phyloP scores from a whole-genome alignment of 306 rosid species.

The Hylodesmum podocarpum region DNA sequence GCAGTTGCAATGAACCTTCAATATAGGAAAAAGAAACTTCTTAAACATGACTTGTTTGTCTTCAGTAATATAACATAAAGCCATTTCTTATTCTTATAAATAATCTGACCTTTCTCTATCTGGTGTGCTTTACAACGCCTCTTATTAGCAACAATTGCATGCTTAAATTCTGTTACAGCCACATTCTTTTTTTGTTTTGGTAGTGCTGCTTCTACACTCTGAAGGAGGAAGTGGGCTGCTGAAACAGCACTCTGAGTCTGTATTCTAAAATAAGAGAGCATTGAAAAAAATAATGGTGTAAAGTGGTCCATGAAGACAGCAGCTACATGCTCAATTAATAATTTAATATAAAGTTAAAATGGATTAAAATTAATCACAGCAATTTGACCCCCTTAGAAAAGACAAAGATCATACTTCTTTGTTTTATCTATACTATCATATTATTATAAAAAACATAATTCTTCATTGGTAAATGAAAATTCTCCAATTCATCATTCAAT shows the following conservation, averaged over 20 bases:
- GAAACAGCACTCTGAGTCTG: constrained; percentile 65
- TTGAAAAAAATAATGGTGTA: constrained; percentile 9
- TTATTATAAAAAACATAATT: not conserved
- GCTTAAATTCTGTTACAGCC: constrained; percentile 70
- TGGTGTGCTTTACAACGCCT: constrained; percentile 60
- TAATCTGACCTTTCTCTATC: constrained; percentile 53
- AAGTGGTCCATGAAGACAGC: not conserved
- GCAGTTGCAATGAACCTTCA: constrained; percentile 61
- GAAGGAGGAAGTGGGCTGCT: constrained; percentile 64
- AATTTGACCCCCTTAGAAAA: not conserved
- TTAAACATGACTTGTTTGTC: constrained; percentile 13
- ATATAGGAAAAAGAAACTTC: not conserved
- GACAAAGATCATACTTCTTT: not conserved
- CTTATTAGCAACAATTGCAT: constrained; percentile 76
- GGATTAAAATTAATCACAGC: not conserved
- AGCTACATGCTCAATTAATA: not conserved
- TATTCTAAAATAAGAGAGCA: constrained; percentile 49
- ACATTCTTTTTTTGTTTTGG: constrained; percentile 79
- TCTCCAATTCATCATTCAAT: not conserved
- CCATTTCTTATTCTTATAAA: constrained; percentile 9
- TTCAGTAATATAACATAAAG: not conserved
- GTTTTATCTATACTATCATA: not conserved
- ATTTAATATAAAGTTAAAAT: not conserved
- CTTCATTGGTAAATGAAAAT: not conserved
- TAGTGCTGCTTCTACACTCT: constrained; percentile 62